Percentiles rank a stretch among this genome's conserved stretches.
These are phyloP conservation scores for Pugionium dolabratum DNA, from an alignment of 345 rosid genomes.

Conservation along the genomic window DNA sequence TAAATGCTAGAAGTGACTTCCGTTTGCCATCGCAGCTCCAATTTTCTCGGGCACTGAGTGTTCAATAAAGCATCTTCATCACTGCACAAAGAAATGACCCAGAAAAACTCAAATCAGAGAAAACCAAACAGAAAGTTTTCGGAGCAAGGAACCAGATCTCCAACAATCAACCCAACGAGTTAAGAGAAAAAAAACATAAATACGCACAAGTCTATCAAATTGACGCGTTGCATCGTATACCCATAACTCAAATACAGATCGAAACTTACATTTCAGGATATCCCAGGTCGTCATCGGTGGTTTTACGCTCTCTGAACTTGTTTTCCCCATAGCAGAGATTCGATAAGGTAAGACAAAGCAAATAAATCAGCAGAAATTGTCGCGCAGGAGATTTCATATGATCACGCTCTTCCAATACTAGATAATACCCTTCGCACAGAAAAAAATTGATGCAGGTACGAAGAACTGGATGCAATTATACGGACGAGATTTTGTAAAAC, in stretches of 20 bases:
- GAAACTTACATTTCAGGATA: conserved; percentile 69
- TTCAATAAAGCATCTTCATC: conserved; percentile 91
- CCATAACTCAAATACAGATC: conserved; percentile 9
- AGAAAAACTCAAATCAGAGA: background rate
- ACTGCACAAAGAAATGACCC: conserved; percentile 44
- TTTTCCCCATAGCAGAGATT: conserved; percentile 49
- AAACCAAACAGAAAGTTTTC: background rate
- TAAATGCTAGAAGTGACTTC: conserved; percentile 98
- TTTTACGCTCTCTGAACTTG: conserved; percentile 78
- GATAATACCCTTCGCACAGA: no score
- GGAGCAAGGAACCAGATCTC: background rate
- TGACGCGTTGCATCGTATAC: background rate
- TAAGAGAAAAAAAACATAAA: no score
- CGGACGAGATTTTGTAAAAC: conserved; percentile 2
- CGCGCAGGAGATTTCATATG: conserved; percentile 55
- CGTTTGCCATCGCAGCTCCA: conserved; percentile 98
- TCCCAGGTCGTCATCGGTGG: conserved; percentile 77
- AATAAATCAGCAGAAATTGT: conserved; percentile 45
- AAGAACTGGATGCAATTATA: conserved; percentile 1
- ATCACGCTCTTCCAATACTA: conserved; percentile 35
- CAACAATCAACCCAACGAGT: background rate
- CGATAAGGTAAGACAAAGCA: conserved; percentile 38
- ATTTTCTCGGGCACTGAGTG: conserved; percentile 81
- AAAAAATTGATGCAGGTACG: conserved; percentile 6
- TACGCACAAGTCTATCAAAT: background rate